phyloP scores from a whole-genome alignment of 1,139 yeast genomes.

The Pichia norvegensis region DNA sequence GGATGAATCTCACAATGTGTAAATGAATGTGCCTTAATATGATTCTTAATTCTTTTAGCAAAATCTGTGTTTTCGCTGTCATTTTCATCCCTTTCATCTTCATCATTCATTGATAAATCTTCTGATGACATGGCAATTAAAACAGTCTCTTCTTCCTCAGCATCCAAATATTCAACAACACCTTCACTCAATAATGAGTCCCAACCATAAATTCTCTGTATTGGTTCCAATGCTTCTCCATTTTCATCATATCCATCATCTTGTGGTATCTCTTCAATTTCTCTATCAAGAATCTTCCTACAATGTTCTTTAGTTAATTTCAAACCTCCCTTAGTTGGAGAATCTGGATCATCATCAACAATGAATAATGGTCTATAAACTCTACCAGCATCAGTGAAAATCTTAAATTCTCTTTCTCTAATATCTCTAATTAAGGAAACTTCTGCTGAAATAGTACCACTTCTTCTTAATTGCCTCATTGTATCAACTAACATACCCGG shows the following conservation, averaged over 20 bases:
- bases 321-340: conserved; percentile 68
- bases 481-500: conserved; percentile 88
- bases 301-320: conserved; percentile 81
- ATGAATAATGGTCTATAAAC: conserved; percentile 91
- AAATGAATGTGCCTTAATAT: conserved; percentile 56
- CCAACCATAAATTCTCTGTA: conserved; percentile 66
- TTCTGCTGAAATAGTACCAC: conserved; percentile 93
- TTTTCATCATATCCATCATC: conserved; percentile 46
- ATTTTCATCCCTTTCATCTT: conserved; percentile 39
- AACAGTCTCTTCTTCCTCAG: conserved; percentile 95
- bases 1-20: conserved; percentile 99
- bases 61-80: conserved; percentile 52
- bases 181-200: conserved; percentile 76
- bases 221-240: conserved; percentile 31
- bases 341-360: conserved; percentile 75
- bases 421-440: conserved; percentile 95
- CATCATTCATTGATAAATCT: conserved; percentile 68
- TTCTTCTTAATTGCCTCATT: conserved; percentile 85
- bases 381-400: conserved; percentile 98
- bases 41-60: conserved; percentile 76
- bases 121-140: conserved; percentile 99
- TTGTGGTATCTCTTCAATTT: conserved; percentile 42
- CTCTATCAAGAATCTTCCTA: conserved; percentile 58
- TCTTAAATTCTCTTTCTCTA: conserved; percentile 90
- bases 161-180: conserved; percentile 88